phyloP scores from a whole-genome alignment of 352 stramenopile species.

The Globisporangium mamillatum region DNA sequence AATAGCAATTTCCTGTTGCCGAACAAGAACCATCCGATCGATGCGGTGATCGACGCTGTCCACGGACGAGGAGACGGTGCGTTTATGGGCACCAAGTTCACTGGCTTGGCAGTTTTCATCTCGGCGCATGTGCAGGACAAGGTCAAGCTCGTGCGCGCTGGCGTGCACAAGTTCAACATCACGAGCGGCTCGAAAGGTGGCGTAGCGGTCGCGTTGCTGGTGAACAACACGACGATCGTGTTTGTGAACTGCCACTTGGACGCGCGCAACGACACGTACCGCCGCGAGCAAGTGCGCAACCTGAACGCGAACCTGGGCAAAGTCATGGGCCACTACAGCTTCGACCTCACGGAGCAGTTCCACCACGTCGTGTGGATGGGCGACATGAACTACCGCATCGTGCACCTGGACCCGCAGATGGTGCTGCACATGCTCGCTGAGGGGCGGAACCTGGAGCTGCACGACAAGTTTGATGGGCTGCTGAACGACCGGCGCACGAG shows the following conservation, averaged over 20 bases:
- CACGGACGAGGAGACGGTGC: slow-evolving; percentile 76
- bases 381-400: slow-evolving; percentile 87
- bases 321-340: slow-evolving; percentile 77
- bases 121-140: slow-evolving; percentile 47
- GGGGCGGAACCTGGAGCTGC: slow-evolving; percentile 66
- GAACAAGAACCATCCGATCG: slow-evolving; percentile 63
- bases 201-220: slow-evolving; percentile 66
- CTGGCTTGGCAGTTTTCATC: slow-evolving; percentile 78
- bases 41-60: slow-evolving; percentile 77
- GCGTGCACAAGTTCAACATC: slow-evolving; percentile 80
- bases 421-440: slow-evolving; percentile 81
- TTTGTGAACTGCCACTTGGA: slow-evolving; percentile 88
- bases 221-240: slow-evolving; percentile 77
- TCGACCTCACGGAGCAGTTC: slow-evolving; percentile 85
- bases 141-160: slow-evolving; percentile 69
- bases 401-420: slow-evolving; percentile 66
- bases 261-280: slow-evolving; percentile 72
- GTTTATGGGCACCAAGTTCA: slow-evolving; percentile 86
- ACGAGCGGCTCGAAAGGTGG: slow-evolving; percentile 80
- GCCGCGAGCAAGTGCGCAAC: slow-evolving; percentile 80
- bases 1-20: slow-evolving; percentile 67
- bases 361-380: slow-evolving; percentile 90
- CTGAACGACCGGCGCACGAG: slow-evolving; percentile 73
- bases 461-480: slow-evolving; percentile 85
- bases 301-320: slow-evolving; percentile 74